Base-by-base conservation (phyloP, 768 basidiomycete species). In the Dentipellis sp. region DNA sequence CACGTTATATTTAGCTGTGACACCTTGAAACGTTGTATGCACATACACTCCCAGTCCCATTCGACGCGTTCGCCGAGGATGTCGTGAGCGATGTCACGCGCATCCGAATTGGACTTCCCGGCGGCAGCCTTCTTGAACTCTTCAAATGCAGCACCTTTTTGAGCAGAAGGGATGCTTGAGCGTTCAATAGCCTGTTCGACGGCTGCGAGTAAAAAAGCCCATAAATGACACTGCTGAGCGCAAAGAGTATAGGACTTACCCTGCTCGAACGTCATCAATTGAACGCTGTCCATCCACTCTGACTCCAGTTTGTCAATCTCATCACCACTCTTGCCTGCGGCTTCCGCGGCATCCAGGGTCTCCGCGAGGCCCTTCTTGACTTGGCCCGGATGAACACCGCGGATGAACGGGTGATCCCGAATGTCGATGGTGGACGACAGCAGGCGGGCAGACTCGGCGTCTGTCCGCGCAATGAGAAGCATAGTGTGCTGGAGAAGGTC, bases 21-120 rank as follows among this genome's bases (percentile, higher is more conserved):
- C n/a, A 16, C 2, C 11, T n/a, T 50, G 42, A n/a, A 47, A 36
- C 52, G 23, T 16, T 35, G 23, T 0, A 23, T 8, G 23, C n/a
- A 74, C 86, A 62, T 65, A 90, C 90, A 72, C 69, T 93, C 90
- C 78, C 91, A 94, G 65, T 92, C 84, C 93, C 94, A 95, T 65
- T 75, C 80, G n/a, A 94, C 77, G 53, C 75, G 75, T 58, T 75
- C 70, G 37, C 86, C 88, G 29, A 91, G 67, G 49, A 92, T 80
- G 53, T 89, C 86, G 46, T 75, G 74, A n/a, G 92, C 93, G 54
- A 87, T 73, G 12, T 74, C 75, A 2, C 90, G 81, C 7, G 88
- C 83, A 56, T 89, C 85, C 10, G 72, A 68, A 64, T 86, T 89
- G 38, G 91, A 87, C 65, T 84, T 86, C 17, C 84, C 86, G 6